phyloP scores from a whole-genome alignment of 495 filamentous ascomycete genomes.

The Talaromyces ruber region DNA sequence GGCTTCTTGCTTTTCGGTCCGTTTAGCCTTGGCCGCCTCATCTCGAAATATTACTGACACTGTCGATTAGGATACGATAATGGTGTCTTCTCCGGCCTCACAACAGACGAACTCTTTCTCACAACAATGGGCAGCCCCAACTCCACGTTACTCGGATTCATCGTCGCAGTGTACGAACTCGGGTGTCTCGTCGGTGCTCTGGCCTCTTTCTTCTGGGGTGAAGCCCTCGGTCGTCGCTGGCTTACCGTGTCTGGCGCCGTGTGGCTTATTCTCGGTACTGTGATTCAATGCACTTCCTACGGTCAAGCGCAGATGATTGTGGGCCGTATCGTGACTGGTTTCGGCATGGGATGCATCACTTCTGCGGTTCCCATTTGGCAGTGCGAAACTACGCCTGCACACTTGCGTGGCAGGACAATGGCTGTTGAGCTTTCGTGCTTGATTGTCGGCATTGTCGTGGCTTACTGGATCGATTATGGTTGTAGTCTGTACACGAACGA shows the following conservation, averaged over 20 bases:
- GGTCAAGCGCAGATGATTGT: constrained; percentile 54
- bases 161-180: constrained; percentile 57
- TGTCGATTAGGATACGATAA: constrained; percentile 2
- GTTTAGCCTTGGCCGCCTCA: neutral
- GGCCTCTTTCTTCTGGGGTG: constrained; percentile 60
- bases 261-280: constrained; percentile 61
- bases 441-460: constrained; percentile 61
- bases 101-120: constrained; percentile 3
- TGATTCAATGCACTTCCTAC: constrained; percentile 54
- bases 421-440: constrained; percentile 72
- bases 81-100: constrained; percentile 6
- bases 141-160: constrained; percentile 5
- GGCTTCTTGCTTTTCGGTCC: constrained; percentile 2
- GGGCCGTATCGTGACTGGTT: constrained; percentile 57
- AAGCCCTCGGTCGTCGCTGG: constrained; percentile 58
- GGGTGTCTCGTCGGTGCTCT: constrained; percentile 68
- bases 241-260: constrained; percentile 63
- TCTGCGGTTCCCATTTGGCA: constrained; percentile 71
- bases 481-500: constrained; percentile 36
- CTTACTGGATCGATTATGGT: constrained; percentile 53
- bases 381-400: constrained; percentile 66
- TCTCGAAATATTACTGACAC: neutral
- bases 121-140: constrained; percentile 3
- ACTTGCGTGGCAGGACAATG: constrained; percentile 60
- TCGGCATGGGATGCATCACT: constrained; percentile 58